Percentiles rank a stretch among this genome's conserved stretches.
phyloP scores from a whole-genome alignment of 2,329 filamentous ascomycete species.

The Clonostachys sp. region DNA sequence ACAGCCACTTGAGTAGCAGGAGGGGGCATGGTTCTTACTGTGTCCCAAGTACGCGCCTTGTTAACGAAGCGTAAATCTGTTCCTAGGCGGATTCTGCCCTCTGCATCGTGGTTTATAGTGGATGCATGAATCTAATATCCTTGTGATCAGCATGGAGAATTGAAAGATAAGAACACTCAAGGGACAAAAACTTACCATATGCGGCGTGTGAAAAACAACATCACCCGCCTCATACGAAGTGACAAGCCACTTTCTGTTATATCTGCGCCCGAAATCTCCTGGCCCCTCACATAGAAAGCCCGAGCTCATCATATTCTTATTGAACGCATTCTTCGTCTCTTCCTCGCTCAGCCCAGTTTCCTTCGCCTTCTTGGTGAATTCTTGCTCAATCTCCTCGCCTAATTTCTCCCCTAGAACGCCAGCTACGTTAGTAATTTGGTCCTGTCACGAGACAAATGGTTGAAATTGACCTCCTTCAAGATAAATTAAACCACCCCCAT shows the following conservation, averaged over 20 bases:
- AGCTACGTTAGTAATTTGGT: neutral
- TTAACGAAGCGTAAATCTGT: slow-evolving; percentile 54
- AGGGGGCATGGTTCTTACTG: slow-evolving; percentile 16
- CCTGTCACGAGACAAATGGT: neutral
- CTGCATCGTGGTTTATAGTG: slow-evolving; percentile 46
- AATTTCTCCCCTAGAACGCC: slow-evolving; percentile 18
- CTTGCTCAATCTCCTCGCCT: slow-evolving; percentile 42
- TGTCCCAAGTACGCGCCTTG: slow-evolving; percentile 43
- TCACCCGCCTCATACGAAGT: slow-evolving; percentile 31
- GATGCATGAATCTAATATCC: slow-evolving; percentile 47
- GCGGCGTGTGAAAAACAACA: slow-evolving; percentile 29
- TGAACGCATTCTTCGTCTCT: slow-evolving; percentile 46
- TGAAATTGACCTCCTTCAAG: slow-evolving; percentile 37
- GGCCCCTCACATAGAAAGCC: slow-evolving; percentile 48
- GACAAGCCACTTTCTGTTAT: slow-evolving; percentile 25
- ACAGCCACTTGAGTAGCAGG: neutral
- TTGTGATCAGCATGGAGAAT: neutral
- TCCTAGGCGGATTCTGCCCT: slow-evolving; percentile 46
- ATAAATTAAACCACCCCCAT: slow-evolving; percentile 56
- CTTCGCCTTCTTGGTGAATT: slow-evolving; percentile 42
- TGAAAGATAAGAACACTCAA: slow-evolving; percentile 1
- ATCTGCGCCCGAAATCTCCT: slow-evolving; percentile 20
- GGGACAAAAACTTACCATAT: slow-evolving; percentile 16
- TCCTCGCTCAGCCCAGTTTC: slow-evolving; percentile 43
- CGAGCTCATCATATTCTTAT: slow-evolving; percentile 53